phyloP scores from a whole-genome alignment of 2,329 filamentous ascomycete species.

The Penicillium sp. region DNA sequence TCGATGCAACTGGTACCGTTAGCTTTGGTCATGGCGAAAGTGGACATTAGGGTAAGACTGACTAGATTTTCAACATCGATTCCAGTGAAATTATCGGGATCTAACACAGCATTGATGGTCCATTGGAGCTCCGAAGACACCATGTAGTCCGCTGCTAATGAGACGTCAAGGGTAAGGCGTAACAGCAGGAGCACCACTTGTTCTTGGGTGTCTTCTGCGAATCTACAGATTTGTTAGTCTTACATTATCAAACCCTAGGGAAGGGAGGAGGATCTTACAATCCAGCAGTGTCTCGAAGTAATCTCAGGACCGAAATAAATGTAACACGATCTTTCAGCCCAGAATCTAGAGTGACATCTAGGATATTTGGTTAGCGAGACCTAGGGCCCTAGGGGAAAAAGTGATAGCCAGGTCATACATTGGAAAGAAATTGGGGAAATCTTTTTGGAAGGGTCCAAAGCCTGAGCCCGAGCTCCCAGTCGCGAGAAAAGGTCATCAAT shows the following conservation, averaged over 20 bases:
- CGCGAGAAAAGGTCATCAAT: constrained; percentile 56
- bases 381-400: neutral
- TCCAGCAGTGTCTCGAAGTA: constrained; percentile 33
- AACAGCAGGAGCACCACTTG: constrained; percentile 35
- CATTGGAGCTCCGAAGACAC: constrained; percentile 36
- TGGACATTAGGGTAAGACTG: constrained; percentile 1
- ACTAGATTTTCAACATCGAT: constrained; percentile 25
- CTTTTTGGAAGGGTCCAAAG: constrained; percentile 38
- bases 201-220: constrained; percentile 34
- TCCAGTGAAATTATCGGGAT: constrained; percentile 27
- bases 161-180: constrained; percentile 39
- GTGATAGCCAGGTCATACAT: constrained; percentile 18
- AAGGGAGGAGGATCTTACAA: constrained; percentile 28
- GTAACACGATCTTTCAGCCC: constrained; percentile 14
- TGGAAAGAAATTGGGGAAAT: constrained; percentile 28
- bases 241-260: neutral
- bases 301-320: constrained; percentile 36
- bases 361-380: constrained; percentile 13
- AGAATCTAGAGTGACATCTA: constrained; percentile 17
- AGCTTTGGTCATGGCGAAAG: neutral
- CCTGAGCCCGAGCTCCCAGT: constrained; percentile 56
- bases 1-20: constrained; percentile 29
- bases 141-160: constrained; percentile 29
- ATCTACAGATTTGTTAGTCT: constrained; percentile 27
- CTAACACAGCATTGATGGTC: constrained; percentile 31